Evolutionary conservation across 257 asterid species (phyloP), one percentile per base, ranked within the genome.

Genomic region (Scutellaria galericulata): DNA sequence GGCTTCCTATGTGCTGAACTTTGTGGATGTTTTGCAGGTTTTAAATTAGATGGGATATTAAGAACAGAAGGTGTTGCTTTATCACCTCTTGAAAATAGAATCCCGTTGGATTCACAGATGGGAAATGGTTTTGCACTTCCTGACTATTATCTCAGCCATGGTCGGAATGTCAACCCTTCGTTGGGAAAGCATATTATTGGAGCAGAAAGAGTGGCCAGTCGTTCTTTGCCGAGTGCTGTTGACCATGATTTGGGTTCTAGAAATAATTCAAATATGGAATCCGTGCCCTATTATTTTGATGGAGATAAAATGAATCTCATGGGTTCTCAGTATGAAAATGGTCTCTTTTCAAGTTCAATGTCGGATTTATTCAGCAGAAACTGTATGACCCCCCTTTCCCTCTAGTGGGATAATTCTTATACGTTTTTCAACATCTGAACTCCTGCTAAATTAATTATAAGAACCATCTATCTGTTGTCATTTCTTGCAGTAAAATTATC

Each of bases 271-370:
- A 83, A 84, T 56, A 65, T 76, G 61, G 91, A 88, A 64, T 63
- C 87, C 27, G 79, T 88, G 46, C 77, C 97, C 50, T 83, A 82
- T 72, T 75, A 74, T 70, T 62, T 79, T 61, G 93, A 83, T 81
- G 96, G 91, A 73, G 88, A 83, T 68, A 85, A 81, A 78, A 64
- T 84, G 76, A 87, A 86, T 76, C 44, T 80, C 20, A 68, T 80
- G 85, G 98, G 96, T 44, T 72, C 87, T 78, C 93, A 88, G 81
- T 75, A 80, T 67, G 98, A 92, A 80, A 95, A 87, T 44, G 88
- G 97, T 51, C 97, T 94, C 78, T 91, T 94, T 75, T 94, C 98
- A 42, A 94, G 99, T 86, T 95, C 99, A 46, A 71, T 89, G 74
- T 95, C 99, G 1, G 98, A 92, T 80, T 70, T 95, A 74, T 90